Evolutionary conservation across 371 early-diverging fungal species (phyloP).

Genomic region (Mortierella sp.): DNA sequence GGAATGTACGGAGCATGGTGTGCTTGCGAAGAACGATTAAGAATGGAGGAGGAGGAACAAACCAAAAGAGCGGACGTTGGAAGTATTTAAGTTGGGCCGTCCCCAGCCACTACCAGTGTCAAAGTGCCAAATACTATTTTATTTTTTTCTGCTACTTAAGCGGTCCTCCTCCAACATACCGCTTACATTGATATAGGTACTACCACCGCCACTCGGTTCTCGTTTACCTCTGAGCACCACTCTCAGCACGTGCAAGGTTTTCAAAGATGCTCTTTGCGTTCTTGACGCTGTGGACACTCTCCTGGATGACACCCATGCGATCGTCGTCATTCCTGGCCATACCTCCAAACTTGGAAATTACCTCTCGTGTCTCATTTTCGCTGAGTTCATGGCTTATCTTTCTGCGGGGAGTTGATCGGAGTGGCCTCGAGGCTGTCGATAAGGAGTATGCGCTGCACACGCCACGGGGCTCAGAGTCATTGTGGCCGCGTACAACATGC

Average conservation of each 20-base stretch:
- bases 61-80: no score
- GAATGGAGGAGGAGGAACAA: no score
- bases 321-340: constrained; percentile 21
- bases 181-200: no score
- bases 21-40: not conserved
- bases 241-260: constrained; percentile 31
- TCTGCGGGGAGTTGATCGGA: constrained; percentile 24
- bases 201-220: not conserved
- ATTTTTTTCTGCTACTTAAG: no score
- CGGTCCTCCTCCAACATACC: no score
- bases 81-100: no score
- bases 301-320: constrained; percentile 33
- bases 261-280: constrained; percentile 53
- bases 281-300: constrained; percentile 47
- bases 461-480: constrained; percentile 25
- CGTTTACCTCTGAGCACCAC: constrained; percentile 22
- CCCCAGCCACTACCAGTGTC: not conserved
- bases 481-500: constrained; percentile 38
- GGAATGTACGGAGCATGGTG: constrained; percentile 53
- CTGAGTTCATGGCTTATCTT: constrained; percentile 52
- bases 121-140: no score
- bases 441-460: constrained; percentile 40
- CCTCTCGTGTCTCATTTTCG: constrained; percentile 32
- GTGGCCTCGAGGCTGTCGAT: constrained; percentile 27
- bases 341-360: constrained; percentile 17